Percentiles rank a stretch among this genome's conserved stretches.
Conservation (phyloP, 2,329 filamentous ascomycete species). For the Exophiala mesophila region DNA sequence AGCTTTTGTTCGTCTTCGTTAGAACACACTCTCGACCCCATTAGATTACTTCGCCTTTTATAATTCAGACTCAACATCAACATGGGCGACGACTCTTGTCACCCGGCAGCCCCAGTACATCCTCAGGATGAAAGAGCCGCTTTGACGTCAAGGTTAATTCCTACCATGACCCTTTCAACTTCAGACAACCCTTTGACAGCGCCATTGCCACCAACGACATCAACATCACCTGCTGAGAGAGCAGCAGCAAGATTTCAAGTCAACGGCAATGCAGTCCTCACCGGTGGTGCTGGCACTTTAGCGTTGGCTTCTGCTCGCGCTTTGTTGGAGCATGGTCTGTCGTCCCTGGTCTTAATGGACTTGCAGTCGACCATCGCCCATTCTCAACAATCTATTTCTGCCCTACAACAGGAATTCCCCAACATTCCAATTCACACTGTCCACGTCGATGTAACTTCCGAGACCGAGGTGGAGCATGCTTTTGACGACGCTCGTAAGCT, state of each 20-base stretch:
- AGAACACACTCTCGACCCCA: too few species aligned
- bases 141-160: constrained; percentile 23
- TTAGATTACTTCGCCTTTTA: too few species aligned
- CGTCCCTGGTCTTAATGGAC: constrained; percentile 58
- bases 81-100: constrained; percentile 12
- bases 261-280: constrained; percentile 42
- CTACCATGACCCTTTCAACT: constrained; percentile 25
- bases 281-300: constrained; percentile 62
- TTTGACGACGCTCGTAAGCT: constrained; percentile 37
- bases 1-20: too few species aligned
- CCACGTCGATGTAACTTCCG: constrained; percentile 56
- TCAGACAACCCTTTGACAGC: constrained; percentile 28
- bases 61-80: neutral
- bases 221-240: constrained; percentile 26
- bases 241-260: constrained; percentile 31
- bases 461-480: constrained; percentile 39
- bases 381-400: constrained; percentile 39
- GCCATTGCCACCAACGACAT: constrained; percentile 26
- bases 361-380: constrained; percentile 40
- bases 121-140: constrained; percentile 22
- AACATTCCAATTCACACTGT: constrained; percentile 46
- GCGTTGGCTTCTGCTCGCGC: constrained; percentile 56
- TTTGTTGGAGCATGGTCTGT: constrained; percentile 63
- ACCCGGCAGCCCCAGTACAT: constrained; percentile 12
- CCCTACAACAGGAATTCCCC: constrained; percentile 53